Conservation (phyloP, 345 rosid species). For the Aurinia saxatilis region DNA sequence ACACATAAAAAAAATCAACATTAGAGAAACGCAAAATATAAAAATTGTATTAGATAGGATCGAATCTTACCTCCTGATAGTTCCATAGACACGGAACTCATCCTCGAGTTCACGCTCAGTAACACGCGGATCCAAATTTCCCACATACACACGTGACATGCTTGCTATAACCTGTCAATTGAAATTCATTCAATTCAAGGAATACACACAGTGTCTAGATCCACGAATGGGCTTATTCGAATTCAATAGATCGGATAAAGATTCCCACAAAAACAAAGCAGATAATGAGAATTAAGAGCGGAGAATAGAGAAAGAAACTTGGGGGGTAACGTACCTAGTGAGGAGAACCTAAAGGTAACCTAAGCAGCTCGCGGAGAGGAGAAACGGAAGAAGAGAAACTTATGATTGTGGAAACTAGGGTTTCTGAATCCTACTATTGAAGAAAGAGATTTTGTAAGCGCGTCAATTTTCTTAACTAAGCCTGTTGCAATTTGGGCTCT, state of each 20-base stretch:
- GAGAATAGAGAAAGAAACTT: neutral
- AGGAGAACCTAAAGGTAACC: neutral
- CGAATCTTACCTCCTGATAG: conserved; percentile 46
- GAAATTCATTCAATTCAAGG: neutral
- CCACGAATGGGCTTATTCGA: neutral
- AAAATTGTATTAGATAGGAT: no score
- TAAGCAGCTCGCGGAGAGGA: neutral
- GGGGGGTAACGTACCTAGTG: neutral
- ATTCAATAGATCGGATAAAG: conserved; percentile 1
- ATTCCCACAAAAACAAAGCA: neutral
- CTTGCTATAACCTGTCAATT: conserved; percentile 21
- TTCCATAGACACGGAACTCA: conserved; percentile 63
- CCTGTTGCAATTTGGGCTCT: no score
- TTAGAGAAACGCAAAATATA: neutral
- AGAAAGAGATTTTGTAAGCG: neutral
- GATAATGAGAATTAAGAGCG: neutral
- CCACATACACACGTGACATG: conserved; percentile 78
- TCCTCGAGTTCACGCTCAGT: conserved; percentile 74
- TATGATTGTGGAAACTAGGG: conserved; percentile 5
- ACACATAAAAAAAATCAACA: conserved; percentile 3
- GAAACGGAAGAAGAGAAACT: no score
- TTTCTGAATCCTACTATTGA: conserved; percentile 13
- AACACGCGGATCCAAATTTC: conserved; percentile 68
- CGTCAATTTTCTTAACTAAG: neutral
- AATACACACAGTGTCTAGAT: neutral